Percentiles rank a stretch among this genome's conserved stretches.
Conservation (phyloP, 2,329 filamentous ascomycete species). For the Aspergillus hortae region DNA sequence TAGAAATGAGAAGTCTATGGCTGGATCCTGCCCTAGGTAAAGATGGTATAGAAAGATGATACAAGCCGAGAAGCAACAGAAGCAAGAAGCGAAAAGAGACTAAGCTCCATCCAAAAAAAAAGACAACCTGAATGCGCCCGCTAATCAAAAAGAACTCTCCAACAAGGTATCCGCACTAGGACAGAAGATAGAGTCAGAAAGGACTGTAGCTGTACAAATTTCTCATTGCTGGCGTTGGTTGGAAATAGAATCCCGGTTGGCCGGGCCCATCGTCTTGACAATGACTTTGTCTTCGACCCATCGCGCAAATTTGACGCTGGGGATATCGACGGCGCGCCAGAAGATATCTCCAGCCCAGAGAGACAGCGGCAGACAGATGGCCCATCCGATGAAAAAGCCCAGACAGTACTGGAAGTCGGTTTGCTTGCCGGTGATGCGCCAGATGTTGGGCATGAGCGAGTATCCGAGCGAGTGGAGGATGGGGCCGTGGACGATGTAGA, state of each 20-base stretch:
- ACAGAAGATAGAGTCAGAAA: conserved; percentile 2
- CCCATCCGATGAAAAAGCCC: conserved; percentile 39
- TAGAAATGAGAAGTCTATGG: neutral
- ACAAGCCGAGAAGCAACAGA: neutral
- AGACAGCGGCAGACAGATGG: conserved; percentile 37
- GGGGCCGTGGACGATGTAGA: conserved; percentile 48
- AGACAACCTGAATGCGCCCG: conserved; percentile 1
- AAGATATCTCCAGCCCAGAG: conserved; percentile 59
- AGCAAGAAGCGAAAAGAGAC: neutral
- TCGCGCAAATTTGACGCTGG: conserved; percentile 48
- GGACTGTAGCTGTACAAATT: no score
- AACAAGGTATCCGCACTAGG: conserved; percentile 1
- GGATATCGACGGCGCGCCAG: conserved; percentile 55
- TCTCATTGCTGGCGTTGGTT: neutral
- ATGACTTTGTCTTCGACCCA: conserved; percentile 44
- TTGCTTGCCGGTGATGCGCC: conserved; percentile 38
- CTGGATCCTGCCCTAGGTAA: neutral
- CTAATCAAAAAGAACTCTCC: neutral
- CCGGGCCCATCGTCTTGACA: conserved; percentile 15
- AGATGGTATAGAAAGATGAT: neutral
- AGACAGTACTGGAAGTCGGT: conserved; percentile 37
- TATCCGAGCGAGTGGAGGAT: conserved; percentile 43
- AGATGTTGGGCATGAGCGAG: conserved; percentile 41
- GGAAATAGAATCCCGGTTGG: conserved; percentile 4
- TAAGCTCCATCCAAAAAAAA: neutral